Base-by-base conservation (phyloP, 345 rosid species). In the Corchorus capsularis region DNA sequence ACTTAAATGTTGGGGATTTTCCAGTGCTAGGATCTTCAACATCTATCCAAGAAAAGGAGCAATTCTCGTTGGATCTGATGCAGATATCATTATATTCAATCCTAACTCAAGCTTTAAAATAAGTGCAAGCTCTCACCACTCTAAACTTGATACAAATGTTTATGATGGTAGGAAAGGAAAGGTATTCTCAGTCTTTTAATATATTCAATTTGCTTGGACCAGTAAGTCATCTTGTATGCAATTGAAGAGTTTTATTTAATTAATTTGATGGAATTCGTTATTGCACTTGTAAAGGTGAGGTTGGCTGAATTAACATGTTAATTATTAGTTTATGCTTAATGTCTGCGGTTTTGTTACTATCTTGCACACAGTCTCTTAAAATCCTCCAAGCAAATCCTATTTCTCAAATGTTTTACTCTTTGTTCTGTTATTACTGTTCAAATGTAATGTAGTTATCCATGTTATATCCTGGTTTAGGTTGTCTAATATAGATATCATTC, bases 31-130 rank as follows among this genome's bases (percentile, higher is more conserved):
- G 79, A 90, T 96, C 83, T 93, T 96, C 89, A 96, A 96, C 60
- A 75, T 96, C 68, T 96, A 90, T 84, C 99, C 98, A 69, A 84
- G 92, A 78, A 96, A 96, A 83, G 97, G 98, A 79, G 98, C 99
- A 47, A 88, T 96, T 69, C 90, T 96, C 79, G 80, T 82, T 75
- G 99, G 98, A 74, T 95, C 99, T 8, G 98, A 96, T 87, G 99
- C 99, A 54, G 99, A 96, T 82, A 93, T 96, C 46, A 93, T 93
- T 2, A 92, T 93, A 74, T 63, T 96, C 78, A 92, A 96, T 73
- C 99, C 99, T 63, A 91, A 92, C 81, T 80, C 97, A 17, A 96
- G 88, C 84, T 87, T 89, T 62, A 89, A 80, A 81, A 90, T 96
- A 52, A 92, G 85, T 81, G 77, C 90, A 68, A 90, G 74, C 80